A percentile compares a stretch with the other conserved stretches of the same genome.
These are phyloP conservation scores for Populus hybrid DNA, from an alignment of 441 rosid genomes.

Conservation along the genomic window DNA sequence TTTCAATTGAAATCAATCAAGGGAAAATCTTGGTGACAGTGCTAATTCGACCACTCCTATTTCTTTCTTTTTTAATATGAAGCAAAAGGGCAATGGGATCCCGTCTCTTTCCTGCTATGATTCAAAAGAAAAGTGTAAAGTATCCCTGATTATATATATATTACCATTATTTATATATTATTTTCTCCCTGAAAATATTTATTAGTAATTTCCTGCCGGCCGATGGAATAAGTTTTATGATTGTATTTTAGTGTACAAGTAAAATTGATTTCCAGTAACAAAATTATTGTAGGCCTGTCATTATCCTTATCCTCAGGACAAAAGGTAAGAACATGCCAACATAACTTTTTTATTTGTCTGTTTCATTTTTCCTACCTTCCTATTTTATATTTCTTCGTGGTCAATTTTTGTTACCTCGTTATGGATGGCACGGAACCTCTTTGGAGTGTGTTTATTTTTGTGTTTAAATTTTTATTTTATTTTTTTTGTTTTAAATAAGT, in stretches of 20 bases:
- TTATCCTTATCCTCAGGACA: not conserved
- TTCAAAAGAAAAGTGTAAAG: not conserved
- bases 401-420: not conserved
- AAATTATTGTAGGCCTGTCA: not conserved
- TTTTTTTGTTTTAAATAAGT: too few relatives aligned
- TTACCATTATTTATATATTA: not conserved
- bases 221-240: not conserved
- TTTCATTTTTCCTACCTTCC: not conserved
- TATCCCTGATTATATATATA: not conserved
- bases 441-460: not conserved
- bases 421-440: not conserved
- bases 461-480: too few relatives aligned
- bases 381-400: not conserved
- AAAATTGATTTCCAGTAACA: not conserved
- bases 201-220: not conserved
- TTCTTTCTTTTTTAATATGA: not conserved
- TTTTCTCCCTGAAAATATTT: not conserved
- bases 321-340: not conserved
- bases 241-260: not conserved
- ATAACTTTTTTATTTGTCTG: not conserved
- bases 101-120: not conserved
- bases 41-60: not conserved
- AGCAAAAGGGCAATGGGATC: not conserved
- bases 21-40: slow-evolving; percentile 20
- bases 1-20: slow-evolving; percentile 20